A percentile compares a stretch with the other conserved stretches of the same genome.
These are phyloP conservation scores for Vicia faba DNA, from an alignment of 306 rosid genomes.

Conservation along the genomic window DNA sequence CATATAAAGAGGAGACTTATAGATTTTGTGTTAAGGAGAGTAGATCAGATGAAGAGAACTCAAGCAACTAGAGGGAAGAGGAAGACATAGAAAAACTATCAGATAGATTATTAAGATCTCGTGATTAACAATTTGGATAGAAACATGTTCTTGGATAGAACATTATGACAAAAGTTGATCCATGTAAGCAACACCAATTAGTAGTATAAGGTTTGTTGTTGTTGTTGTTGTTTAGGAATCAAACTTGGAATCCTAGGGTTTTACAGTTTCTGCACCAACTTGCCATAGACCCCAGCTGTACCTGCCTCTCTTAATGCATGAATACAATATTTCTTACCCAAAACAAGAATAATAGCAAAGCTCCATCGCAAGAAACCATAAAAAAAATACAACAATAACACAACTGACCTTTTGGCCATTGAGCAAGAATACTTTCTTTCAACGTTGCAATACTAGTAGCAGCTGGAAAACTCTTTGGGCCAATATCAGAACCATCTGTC, in stretches of 20 bases:
- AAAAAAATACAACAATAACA: neutral
- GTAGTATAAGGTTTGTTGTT: no score
- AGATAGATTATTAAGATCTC: no score
- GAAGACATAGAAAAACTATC: no score
- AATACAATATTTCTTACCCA: conserved; percentile 6
- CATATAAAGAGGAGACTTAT: no score
- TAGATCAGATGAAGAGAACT: no score
- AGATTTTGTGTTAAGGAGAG: no score
- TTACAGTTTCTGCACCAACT: neutral
- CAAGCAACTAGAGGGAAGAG: no score
- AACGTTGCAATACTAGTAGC: conserved; percentile 82
- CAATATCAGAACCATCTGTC: conserved; percentile 96
- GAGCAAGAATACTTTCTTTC: conserved; percentile 90
- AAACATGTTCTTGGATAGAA: no score
- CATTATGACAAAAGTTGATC: no score
- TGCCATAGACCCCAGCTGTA: neutral
- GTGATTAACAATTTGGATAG: no score
- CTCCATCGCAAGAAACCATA: conserved; percentile 24
- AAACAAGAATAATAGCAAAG: conserved; percentile 13
- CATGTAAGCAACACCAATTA: no score
- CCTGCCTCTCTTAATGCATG: neutral
- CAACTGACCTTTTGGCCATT: conserved; percentile 92
- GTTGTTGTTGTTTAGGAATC: neutral
- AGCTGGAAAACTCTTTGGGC: conserved; percentile 83
- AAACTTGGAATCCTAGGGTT: neutral